phyloP scores from a whole-genome alignment of 2,329 filamentous ascomycete species.

The Fusarium sp. region DNA sequence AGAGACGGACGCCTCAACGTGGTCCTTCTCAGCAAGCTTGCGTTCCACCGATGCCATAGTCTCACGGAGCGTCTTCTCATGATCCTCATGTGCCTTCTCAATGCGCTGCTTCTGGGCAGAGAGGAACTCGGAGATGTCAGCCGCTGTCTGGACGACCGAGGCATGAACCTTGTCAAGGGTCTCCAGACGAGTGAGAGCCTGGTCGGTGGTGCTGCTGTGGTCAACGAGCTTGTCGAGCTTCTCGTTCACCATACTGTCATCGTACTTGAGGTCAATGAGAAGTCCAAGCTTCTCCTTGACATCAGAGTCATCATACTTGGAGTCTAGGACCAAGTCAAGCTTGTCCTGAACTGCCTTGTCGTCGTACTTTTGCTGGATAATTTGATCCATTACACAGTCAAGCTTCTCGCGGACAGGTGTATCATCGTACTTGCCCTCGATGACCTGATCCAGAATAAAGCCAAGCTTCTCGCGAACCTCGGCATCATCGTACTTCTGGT shows the following conservation, averaged over 20 bases:
- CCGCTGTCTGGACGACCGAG: constrained; percentile 83
- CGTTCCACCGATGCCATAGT: constrained; percentile 82
- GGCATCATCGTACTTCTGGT: constrained; percentile 44
- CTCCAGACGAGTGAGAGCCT: constrained; percentile 77
- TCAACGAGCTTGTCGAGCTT: constrained; percentile 62
- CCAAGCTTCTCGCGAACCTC: constrained; percentile 41
- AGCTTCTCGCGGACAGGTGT: constrained; percentile 43
- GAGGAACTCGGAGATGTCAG: constrained; percentile 84
- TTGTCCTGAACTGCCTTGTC: constrained; percentile 49
- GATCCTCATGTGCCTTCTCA: constrained; percentile 77
- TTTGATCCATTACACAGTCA: neutral
- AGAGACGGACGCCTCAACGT: constrained; percentile 63
- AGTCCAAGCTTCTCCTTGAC: constrained; percentile 45
- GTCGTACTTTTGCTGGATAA: constrained; percentile 59
- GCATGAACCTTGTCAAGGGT: constrained; percentile 88
- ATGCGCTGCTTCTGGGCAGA: constrained; percentile 77
- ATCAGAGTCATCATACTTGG: constrained; percentile 47
- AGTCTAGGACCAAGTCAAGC: constrained; percentile 50
- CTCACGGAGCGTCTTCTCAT: constrained; percentile 80
- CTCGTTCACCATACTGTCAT: constrained; percentile 52
- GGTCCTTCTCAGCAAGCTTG: constrained; percentile 69
- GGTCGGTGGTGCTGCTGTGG: constrained; percentile 69
- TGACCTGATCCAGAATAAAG: constrained; percentile 26
- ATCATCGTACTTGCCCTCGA: constrained; percentile 44
- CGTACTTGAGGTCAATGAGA: constrained; percentile 55